phyloP scores from a whole-genome alignment of 1,284 basidiomycete genomes.

The Boletus sp. region DNA sequence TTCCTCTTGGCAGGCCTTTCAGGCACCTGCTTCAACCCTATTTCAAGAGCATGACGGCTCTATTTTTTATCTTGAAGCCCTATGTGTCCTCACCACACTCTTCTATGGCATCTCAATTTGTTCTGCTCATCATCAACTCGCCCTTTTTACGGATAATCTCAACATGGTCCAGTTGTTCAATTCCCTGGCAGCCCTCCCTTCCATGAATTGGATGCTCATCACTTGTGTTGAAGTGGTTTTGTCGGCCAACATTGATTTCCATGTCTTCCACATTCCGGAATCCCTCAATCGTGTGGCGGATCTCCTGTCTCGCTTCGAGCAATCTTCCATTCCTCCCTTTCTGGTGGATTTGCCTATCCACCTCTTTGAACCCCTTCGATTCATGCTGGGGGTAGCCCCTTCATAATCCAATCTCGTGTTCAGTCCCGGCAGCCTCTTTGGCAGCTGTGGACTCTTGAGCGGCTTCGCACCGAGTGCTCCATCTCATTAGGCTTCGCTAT shows the following conservation, averaged over 20 bases:
- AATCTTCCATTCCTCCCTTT: background rate
- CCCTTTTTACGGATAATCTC: slow-evolving; percentile 28
- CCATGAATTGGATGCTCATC: slow-evolving; percentile 28
- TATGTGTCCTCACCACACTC: slow-evolving; percentile 28
- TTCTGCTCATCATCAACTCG: background rate
- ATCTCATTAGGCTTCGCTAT: background rate
- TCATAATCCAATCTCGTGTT: background rate
- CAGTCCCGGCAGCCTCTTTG: background rate
- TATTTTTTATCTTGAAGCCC: slow-evolving; percentile 39
- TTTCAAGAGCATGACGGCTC: background rate
- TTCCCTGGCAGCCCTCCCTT: slow-evolving; percentile 16
- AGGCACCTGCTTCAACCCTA: no score
- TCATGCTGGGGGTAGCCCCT: background rate
- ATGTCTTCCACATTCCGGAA: slow-evolving; percentile 10
- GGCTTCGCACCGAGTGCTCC: background rate
- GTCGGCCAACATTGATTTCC: slow-evolving; percentile 18
- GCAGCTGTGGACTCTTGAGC: background rate
- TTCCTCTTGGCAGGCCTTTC: no score
- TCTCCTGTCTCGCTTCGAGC: background rate
- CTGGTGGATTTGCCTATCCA: background rate
- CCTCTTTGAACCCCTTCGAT: background rate
- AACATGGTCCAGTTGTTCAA: slow-evolving; percentile 34
- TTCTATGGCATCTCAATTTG: background rate
- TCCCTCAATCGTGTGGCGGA: background rate
- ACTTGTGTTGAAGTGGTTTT: background rate